phyloP scores from a whole-genome alignment of 2,329 filamentous ascomycete genomes.

The Tympanopsis confertula region DNA sequence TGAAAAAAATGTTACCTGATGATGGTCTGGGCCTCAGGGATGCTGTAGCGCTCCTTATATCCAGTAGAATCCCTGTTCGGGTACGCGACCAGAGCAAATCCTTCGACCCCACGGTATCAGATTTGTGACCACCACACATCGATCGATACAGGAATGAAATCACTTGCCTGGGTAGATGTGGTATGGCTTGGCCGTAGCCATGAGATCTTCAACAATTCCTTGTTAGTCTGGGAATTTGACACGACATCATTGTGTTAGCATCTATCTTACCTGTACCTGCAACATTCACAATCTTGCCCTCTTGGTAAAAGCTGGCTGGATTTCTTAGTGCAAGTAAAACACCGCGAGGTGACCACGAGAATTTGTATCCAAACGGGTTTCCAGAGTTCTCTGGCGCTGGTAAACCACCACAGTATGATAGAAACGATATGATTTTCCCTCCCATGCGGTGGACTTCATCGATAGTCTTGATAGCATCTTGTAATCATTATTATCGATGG shows the following conservation, averaged over 20 bases:
- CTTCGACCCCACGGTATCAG: no score
- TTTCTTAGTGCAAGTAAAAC: slow-evolving; percentile 58
- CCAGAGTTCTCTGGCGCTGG: slow-evolving; percentile 43
- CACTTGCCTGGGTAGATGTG: slow-evolving; percentile 37
- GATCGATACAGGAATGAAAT: no score
- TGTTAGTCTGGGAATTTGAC: no score
- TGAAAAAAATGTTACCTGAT: no score
- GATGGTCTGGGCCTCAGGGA: slow-evolving; percentile 58
- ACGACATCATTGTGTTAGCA: no score
- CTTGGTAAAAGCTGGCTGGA: slow-evolving; percentile 50
- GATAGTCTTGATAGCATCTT: slow-evolving; percentile 59
- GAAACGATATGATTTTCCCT: slow-evolving; percentile 54
- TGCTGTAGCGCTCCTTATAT: slow-evolving; percentile 56
- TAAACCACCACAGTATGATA: slow-evolving; percentile 57
- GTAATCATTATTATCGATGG: slow-evolving; percentile 25
- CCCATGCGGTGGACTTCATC: slow-evolving; percentile 53
- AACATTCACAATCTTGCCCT: slow-evolving; percentile 40
- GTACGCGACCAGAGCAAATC: slow-evolving; percentile 58
- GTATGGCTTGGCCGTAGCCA: slow-evolving; percentile 58
- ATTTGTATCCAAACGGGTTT: slow-evolving; percentile 65
- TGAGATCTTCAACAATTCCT: slow-evolving; percentile 46
- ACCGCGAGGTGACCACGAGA: slow-evolving; percentile 55
- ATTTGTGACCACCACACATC: no score
- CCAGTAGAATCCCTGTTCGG: slow-evolving; percentile 58
- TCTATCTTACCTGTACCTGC: no score